Base-by-base conservation (phyloP, 805 yeast genomes). In the Pichia membranifaciens region DNA sequence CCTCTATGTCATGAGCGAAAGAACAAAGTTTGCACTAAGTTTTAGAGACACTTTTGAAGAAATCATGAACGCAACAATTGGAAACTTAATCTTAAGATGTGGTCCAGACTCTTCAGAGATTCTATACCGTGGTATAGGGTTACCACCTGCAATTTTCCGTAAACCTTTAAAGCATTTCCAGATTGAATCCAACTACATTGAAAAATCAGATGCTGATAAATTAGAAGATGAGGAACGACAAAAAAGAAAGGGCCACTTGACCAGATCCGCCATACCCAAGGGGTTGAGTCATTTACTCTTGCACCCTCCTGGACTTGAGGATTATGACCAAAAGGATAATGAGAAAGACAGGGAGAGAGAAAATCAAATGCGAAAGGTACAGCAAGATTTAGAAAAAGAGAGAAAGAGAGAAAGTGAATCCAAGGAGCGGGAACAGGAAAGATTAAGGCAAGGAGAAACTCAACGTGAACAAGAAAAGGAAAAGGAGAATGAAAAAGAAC, bases 11-110 rank as follows among this genome's bases (percentile, higher is more conserved):
- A 78, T 81, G 82, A 73, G 82, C 16, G 86, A 81, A 56, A 68
- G 86, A 50, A 76, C 85, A 0, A 73, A 73, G 54, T 77, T 79
- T 62, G 85, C 84, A 0, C 58, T 78, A 16, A 73, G 74, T 35
- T 81, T 80, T 56, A 69, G 87, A 58, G 85, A 81, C 55, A 79
- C 84, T 1, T 81, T 81, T 64, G 87, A 81, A 57, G 82, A 79
- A 54, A 62, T 81, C 49, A 76, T 80, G 79, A 69, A 72, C 54
- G 83, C 84, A 7, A 81, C 87, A 0, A 72, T 80, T 23, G 82
- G 80, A 42, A 79, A 81, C 54, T 63, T 81, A 54, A 76, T 78
- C 47, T 77, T 79, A 48, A 67, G 82, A 55, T 78, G 84, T 67
- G 83, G 84, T 0, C 81, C 82, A 1, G 79, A 78, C 58, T 74